Evolutionary conservation across 2,329 filamentous ascomycete genomes (phyloP), one percentile per base, ranked within the genome.

Genomic region (Lachnum nothofagi): DNA sequence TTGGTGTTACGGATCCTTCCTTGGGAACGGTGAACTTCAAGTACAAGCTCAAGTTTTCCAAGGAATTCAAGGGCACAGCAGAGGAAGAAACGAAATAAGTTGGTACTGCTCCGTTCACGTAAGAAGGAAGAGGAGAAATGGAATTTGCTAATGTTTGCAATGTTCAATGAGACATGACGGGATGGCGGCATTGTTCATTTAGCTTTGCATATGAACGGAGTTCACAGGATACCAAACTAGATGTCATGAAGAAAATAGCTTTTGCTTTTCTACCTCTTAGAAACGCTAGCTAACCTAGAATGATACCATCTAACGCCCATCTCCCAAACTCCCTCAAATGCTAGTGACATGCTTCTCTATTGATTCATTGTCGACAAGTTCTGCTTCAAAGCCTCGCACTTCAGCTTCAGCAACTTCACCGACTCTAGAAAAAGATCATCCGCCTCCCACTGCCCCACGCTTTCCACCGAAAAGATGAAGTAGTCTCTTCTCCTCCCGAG

Each of bases 391-490:
- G 78, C 77, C 65, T 82, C 73, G 59, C 88, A 93, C 75, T 97
- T 97, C 61, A 80, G 75, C 74, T 91, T 95, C 54, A 98, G 72
- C 59, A 89, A 75, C 71, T 85, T 86, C 43, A 98, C 79, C 23
- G 88, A 83, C 71, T 97, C 90, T 48, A 98, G 70, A 74, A 98
- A 97, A 56, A 98, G 76, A 69, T 90, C 84, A 62, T 97, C 91
- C 65, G 90, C 95, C 51, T 93, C 85, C 75, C 89, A 95, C 72
- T 98, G 93, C 5, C 93, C 94, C 0, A 89, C 85, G 73, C 91
- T 96, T 75, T 98, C 93, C 29, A 98, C 78, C 46, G 83, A 86
- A 76, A 93, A 98, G 69, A 98, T 97, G 69, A 98, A 98, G 72
- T 98, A 94, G 68, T 98, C 93, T 57, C 90, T 78, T 61, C 90